A percentile compares a stretch with the other conserved stretches of the same genome.
Conservation (phyloP, 257 asterid species). For the Solanum peruvianum region DNA sequence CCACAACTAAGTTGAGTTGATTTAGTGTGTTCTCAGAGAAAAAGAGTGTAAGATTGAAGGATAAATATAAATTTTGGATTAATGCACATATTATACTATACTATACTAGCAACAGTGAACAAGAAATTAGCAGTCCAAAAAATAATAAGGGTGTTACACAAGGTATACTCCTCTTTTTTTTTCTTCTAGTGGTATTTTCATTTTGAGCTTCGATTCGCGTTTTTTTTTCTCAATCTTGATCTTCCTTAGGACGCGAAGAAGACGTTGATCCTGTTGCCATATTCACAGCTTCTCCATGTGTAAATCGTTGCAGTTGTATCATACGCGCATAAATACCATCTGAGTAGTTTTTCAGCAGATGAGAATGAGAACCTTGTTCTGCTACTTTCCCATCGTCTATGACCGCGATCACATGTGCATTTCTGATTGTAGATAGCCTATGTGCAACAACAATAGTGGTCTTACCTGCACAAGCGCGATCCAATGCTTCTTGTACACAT, state of each 20-base stretch:
- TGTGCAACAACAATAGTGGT: conserved; percentile 77
- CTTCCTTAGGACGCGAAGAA: conserved; percentile 25
- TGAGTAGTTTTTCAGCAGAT: conserved; percentile 49
- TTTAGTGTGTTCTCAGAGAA: not conserved
- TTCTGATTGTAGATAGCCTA: conserved; percentile 58
- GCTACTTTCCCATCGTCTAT: conserved; percentile 85
- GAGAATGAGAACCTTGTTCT: conserved; percentile 81
- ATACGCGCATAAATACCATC: conserved; percentile 74
- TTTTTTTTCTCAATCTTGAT: not conserved
- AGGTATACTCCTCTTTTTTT: not conserved
- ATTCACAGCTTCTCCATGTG: conserved; percentile 53
- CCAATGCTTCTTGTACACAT: conserved; percentile 60
- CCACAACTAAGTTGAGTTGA: not conserved
- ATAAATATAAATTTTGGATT: conserved; percentile 5
- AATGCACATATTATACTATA: conserved; percentile 35
- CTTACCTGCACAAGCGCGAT: conserved; percentile 62
- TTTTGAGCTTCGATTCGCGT: not conserved
- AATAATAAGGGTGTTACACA: conserved; percentile 11
- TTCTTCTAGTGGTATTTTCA: not conserved
- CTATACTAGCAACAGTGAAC: conserved; percentile 18
- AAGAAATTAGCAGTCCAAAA: conserved; percentile 23
- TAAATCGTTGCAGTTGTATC: conserved; percentile 66
- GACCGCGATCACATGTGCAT: conserved; percentile 66
- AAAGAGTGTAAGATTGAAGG: not conserved
- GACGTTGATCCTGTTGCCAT: conserved; percentile 50